Evolutionary conservation across 208 protist species (phyloP).

Genomic region (Phytomonas francai): DNA sequence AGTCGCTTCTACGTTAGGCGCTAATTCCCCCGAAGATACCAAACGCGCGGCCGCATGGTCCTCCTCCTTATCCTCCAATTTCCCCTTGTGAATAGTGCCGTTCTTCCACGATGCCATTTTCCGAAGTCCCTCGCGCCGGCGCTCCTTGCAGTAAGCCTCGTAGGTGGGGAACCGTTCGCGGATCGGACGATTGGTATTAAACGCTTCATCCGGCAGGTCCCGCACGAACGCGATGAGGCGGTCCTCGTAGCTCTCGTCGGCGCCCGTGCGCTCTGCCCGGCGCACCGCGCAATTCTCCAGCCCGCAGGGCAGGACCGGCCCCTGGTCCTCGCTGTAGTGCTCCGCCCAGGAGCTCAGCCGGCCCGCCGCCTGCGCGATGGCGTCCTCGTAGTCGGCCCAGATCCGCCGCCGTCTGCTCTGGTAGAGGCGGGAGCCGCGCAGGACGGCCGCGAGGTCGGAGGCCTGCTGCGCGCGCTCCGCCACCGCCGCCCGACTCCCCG

Average conservation of each 20-base stretch:
- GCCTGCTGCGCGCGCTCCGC: slow-evolving; percentile 9
- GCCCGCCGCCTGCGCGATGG: slow-evolving; percentile 30
- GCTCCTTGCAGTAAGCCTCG: slow-evolving; percentile 20
- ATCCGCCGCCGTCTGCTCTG: slow-evolving; percentile 20
- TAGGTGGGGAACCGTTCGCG: slow-evolving; percentile 56
- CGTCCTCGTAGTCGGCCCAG: slow-evolving; percentile 23
- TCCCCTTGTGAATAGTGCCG: too few relatives aligned
- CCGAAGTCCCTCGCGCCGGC: slow-evolving; percentile 8
- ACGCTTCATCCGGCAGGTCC: slow-evolving; percentile 53
- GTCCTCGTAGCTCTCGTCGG: slow-evolving; percentile 33
- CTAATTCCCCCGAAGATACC: too few relatives aligned
- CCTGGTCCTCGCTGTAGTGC: slow-evolving; percentile 39
- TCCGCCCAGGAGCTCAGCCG: slow-evolving; percentile 53
- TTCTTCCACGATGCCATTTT: background rate
- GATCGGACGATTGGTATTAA: slow-evolving; percentile 38
- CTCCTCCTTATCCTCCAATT: too few relatives aligned
- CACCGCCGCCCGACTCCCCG: slow-evolving; percentile 13
- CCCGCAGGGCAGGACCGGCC: background rate
- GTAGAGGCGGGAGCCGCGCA: slow-evolving; percentile 43
- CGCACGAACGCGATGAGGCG: slow-evolving; percentile 49
- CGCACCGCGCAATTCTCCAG: background rate
- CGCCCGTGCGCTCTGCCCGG: background rate
- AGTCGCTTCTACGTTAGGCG: too few relatives aligned
- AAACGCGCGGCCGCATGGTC: too few relatives aligned
- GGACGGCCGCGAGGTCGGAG: slow-evolving; percentile 21